These are phyloP conservation scores for Actinomortierella ambigua DNA, from an alignment of 371 early-diverging fungal genomes.

Conservation along the genomic window DNA sequence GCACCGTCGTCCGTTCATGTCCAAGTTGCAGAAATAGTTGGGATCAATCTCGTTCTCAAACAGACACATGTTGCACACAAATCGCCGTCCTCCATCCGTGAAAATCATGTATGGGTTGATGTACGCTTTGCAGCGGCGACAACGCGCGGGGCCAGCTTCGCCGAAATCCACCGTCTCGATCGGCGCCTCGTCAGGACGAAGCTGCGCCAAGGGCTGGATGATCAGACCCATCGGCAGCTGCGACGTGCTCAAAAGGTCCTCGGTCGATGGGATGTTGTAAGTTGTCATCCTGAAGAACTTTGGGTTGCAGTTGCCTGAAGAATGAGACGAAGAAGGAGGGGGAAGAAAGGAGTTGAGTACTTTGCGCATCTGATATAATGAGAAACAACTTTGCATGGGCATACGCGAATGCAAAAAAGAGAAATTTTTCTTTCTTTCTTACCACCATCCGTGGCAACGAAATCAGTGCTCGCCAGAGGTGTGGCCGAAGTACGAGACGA, in stretches of 20 bases:
- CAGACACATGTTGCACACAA: slow-evolving; percentile 91
- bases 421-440: slow-evolving; percentile 11
- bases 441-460: slow-evolving; percentile 87
- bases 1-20: slow-evolving; percentile 87
- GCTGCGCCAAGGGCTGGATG: slow-evolving; percentile 90
- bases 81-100: slow-evolving; percentile 88
- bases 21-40: slow-evolving; percentile 91
- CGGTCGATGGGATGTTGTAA: slow-evolving; percentile 80
- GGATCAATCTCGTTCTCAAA: slow-evolving; percentile 79
- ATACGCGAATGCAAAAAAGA: background rate
- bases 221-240: slow-evolving; percentile 86
- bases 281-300: slow-evolving; percentile 89
- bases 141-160: slow-evolving; percentile 89
- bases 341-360: background rate
- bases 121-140: slow-evolving; percentile 92
- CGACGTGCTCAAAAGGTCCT: slow-evolving; percentile 76
- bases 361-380: background rate
- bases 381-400: background rate
- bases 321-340: background rate
- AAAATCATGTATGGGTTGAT: slow-evolving; percentile 91
- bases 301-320: slow-evolving; percentile 88
- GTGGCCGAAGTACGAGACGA: slow-evolving; percentile 59
- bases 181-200: slow-evolving; percentile 77
- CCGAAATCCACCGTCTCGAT: slow-evolving; percentile 91
- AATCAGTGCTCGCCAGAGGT: slow-evolving; percentile 85